Evolutionary conservation across 768 basidiomycete species (phyloP).

Genomic region (Mycena epipterygia): DNA sequence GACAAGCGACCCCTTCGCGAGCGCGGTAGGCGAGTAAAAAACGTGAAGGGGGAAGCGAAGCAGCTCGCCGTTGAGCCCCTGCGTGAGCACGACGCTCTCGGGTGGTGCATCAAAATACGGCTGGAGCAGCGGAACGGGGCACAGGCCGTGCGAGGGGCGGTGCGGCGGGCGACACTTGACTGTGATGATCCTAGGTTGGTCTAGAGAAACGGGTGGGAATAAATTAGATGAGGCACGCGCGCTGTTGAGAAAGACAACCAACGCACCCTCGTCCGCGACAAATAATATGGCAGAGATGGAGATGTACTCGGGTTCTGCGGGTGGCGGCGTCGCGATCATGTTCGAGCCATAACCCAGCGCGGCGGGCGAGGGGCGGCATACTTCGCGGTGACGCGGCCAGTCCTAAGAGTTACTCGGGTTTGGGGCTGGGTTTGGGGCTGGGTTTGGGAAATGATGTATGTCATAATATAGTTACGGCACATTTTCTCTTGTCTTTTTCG

Average conservation of each 20-base stretch:
- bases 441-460: too few species aligned
- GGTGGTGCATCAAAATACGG: constrained; percentile 72
- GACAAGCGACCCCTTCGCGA: constrained; percentile 71
- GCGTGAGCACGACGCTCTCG: constrained; percentile 80
- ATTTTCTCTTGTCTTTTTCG: too few species aligned
- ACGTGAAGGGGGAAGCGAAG: constrained; percentile 87
- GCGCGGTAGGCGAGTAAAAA: constrained; percentile 80
- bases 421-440: too few species aligned
- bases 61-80: constrained; percentile 86
- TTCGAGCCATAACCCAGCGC: constrained; percentile 57
- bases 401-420: constrained; percentile 64
- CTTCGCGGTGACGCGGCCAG: constrained; percentile 82
- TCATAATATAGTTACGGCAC: too few species aligned
- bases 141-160: constrained; percentile 77
- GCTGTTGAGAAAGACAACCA: neutral
- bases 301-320: constrained; percentile 75
- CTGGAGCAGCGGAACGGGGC: constrained; percentile 77
- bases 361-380: constrained; percentile 68
- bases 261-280: constrained; percentile 77
- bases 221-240: constrained; percentile 12
- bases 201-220: constrained; percentile 57
- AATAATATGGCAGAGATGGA: constrained; percentile 83
- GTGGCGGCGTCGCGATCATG: constrained; percentile 83
- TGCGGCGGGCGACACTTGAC: constrained; percentile 81
- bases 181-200: constrained; percentile 79